Base-by-base conservation (phyloP, 257 asterid genomes). In the Petrea volubilis region DNA sequence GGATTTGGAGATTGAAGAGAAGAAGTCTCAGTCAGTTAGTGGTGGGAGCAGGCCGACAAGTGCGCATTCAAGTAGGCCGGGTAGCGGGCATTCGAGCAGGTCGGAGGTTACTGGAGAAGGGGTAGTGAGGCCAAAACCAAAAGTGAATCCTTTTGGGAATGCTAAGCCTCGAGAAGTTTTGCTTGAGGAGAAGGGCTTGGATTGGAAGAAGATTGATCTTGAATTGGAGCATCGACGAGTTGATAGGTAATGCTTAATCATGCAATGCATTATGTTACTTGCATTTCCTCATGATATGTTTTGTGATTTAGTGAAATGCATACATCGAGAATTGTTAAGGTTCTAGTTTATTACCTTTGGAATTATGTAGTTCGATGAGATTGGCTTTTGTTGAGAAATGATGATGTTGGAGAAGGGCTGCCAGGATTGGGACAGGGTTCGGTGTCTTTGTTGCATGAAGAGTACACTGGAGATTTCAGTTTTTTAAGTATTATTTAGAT, bases 101-200 rank as follows among this genome's bases (percentile, higher is more conserved):
- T 87, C 93, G n/a, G 93, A 84, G 33, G 74, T 74, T 38, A 40
- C 24, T 24, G 77, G 49, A 33, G 89, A 80, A 28, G 86, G 67
- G 46, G 57, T 55, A 7, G 76, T 52, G 69, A 85, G 82, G 77
- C 84, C 81, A 15, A 85, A 72, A 67, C 84, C 83, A 14, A 88
- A 85, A 74, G 85, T 88, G 72, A 88, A 85, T 65, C 95, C 95
- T 31, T 88, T 88, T 67, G 91, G 95, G 52, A 84, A 83, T 74
- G 95, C 95, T 7, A 88, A 88, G 79, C 91, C 95, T 49, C 77
- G 95, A 70, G 95, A 88, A 78, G 84, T 88, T 80, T 77, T 85
- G 81, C 91, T 88, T 72, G 74, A 76, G 76, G 83, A 85, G 83
- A 88, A 85, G 67, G 95, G 95, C 40, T 68, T 88, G 71, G 90